These are phyloP conservation scores for Cocos nucifera DNA, from an alignment of 176 grass and related monocot species.

Conservation along the genomic window DNA sequence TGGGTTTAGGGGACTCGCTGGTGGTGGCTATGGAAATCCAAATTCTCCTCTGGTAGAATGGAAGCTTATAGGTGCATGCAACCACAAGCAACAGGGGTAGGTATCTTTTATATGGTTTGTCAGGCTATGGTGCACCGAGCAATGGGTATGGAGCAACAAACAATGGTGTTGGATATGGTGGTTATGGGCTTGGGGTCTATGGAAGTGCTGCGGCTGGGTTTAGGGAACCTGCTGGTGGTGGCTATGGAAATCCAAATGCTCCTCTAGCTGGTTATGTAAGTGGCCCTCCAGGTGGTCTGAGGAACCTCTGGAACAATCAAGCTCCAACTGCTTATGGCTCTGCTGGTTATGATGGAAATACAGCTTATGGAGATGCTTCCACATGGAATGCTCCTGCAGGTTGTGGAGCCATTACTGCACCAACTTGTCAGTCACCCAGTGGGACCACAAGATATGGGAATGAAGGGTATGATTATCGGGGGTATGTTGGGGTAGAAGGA, in stretches of 20 bases:
- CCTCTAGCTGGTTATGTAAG: conserved; percentile 49
- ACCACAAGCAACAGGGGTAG: conserved; percentile 34
- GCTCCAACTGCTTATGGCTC: conserved; percentile 67
- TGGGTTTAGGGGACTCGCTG: conserved; percentile 51
- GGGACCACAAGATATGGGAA: conserved; percentile 44
- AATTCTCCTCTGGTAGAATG: conserved; percentile 42
- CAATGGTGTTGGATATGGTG: conserved; percentile 62
- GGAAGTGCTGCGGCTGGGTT: conserved; percentile 46
- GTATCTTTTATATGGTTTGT: conserved; percentile 49
- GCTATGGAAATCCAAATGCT: conserved; percentile 43
- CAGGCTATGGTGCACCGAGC: conserved; percentile 53
- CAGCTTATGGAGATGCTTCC: conserved; percentile 39
- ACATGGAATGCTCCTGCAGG: conserved; percentile 50
- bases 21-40: conserved; percentile 39
- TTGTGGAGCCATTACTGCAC: conserved; percentile 40
- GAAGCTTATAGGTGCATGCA: conserved; percentile 72
- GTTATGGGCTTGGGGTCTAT: conserved; percentile 66
- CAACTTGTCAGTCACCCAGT: conserved; percentile 54
- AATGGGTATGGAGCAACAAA: conserved; percentile 74
- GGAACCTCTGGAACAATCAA: conserved; percentile 72
- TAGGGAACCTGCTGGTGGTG: conserved; percentile 40
- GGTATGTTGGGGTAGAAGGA: conserved; percentile 64
- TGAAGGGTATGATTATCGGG: conserved; percentile 78
- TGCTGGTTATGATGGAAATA: conserved; percentile 46
- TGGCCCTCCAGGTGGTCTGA: conserved; percentile 42